Base-by-base conservation (phyloP, 805 yeast species). In the Tetrapisispora namnaoensis region DNA sequence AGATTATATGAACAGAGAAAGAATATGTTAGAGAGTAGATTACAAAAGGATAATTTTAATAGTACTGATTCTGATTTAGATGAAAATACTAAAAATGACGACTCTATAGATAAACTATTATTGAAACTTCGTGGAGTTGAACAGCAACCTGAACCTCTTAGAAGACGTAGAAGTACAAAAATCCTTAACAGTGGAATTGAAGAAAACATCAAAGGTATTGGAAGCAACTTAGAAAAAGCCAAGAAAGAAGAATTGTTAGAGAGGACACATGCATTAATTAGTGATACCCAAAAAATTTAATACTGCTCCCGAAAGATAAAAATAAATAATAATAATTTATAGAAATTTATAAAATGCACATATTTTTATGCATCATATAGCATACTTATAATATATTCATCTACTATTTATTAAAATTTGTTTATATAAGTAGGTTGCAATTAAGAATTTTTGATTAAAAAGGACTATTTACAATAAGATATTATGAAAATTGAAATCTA, bases 1-100 rank as follows among this genome's bases (percentile, higher is more conserved):
- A 71, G 80, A 44, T 70, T 82, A 4, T 82, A 80, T 55, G 83
- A 82, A 56, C 81, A 77, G 53, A 68, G 90, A 49, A 79, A 80
- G 70, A 75, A 70, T 55, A 59, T 79, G 53, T 62, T 82, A 41
- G 61, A 59, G 37, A 42, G 48, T 34, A 53, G 48, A 34, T 47
- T 24, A 24, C 30, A 27, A 11, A 21, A 35, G 30, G 22, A 27
- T 10, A 39, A 32, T 14, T 35, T 35, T 9, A 42, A 17, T 14
- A 47, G 35, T 4, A 42, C 32, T 14, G 47, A 28, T 14, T 9
- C 8, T 10, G 44, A 22, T 16, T 56, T 51, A 37, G 47, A 37
- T 3, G 32, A 36, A 4, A 49, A 46, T 8, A 53, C 49, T 40
- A 49, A 34, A 7, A 51, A 50, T 28, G 37, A 44, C 18, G 62